Conservation (phyloP, 2,329 filamentous ascomycete species). For the Colletotrichum sansevieriae region DNA sequence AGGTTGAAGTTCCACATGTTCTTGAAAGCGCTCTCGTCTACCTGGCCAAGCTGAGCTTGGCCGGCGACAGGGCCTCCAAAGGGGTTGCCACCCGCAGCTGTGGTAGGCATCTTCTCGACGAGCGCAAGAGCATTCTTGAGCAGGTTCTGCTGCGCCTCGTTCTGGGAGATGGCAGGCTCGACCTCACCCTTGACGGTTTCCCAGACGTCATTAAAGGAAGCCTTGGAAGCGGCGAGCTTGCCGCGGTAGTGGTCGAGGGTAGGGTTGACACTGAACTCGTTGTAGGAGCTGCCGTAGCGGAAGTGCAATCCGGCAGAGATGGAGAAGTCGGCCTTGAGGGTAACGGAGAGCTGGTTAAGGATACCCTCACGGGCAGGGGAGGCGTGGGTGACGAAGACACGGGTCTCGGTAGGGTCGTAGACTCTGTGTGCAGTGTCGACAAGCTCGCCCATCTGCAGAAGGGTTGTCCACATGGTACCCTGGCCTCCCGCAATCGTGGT, state of each 20-base stretch:
- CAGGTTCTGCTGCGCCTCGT: slow-evolving; percentile 92
- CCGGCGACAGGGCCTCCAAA: slow-evolving; percentile 89
- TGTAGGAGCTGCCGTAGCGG: slow-evolving; percentile 98
- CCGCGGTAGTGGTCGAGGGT: slow-evolving; percentile 98
- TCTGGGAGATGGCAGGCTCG: slow-evolving; percentile 92
- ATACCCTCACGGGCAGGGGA: slow-evolving; percentile 97
- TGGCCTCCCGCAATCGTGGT: slow-evolving; percentile 98
- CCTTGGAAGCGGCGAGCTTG: slow-evolving; percentile 97
- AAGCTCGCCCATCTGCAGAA: slow-evolving; percentile 97
- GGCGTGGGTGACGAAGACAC: slow-evolving; percentile 95
- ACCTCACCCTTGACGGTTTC: slow-evolving; percentile 98
- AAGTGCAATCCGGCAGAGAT: slow-evolving; percentile 98
- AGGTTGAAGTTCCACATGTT: slow-evolving; percentile 99
- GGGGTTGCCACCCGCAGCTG: slow-evolving; percentile 94
- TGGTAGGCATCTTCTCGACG: slow-evolving; percentile 97
- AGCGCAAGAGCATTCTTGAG: slow-evolving; percentile 92
- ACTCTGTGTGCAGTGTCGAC: slow-evolving; percentile 98
- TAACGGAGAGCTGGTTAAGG: slow-evolving; percentile 96
- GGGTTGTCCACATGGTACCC: slow-evolving; percentile 99
- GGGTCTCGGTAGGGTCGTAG: slow-evolving; percentile 97
- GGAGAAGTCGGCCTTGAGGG: slow-evolving; percentile 97
- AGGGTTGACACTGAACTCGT: slow-evolving; percentile 99
- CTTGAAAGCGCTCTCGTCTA: slow-evolving; percentile 99
- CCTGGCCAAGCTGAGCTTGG: slow-evolving; percentile 81
- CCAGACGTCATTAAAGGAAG: slow-evolving; percentile 99